Conservation (phyloP, 1,284 basidiomycete genomes). For the Xanthoconium separans region DNA sequence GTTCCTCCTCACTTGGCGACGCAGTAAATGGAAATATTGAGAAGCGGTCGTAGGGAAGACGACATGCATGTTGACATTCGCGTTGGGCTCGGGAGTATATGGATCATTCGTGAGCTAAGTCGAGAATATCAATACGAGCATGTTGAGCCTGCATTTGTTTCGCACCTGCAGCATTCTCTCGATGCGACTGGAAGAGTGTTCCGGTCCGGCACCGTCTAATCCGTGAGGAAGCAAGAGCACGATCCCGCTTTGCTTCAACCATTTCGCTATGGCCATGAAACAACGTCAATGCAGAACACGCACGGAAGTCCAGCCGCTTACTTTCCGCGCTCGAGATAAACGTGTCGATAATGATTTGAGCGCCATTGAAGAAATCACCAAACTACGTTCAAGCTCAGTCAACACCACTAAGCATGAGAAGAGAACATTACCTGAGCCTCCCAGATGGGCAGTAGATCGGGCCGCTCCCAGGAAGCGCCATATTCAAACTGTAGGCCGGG, state of each 20-base stretch:
- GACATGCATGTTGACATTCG: conserved; percentile 78
- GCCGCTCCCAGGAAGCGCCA: conserved; percentile 84
- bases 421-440: conserved; percentile 70
- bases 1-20: conserved; percentile 80
- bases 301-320: conserved; percentile 36
- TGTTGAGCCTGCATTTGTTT: not conserved
- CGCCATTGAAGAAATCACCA: conserved; percentile 92
- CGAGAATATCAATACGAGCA: not conserved
- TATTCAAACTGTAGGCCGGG: conserved; percentile 68
- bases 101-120: conserved; percentile 69
- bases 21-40: conserved; percentile 37
- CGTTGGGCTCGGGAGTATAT: conserved; percentile 39
- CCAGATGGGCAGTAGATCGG: conserved; percentile 81
- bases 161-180: conserved; percentile 82
- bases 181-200: conserved; percentile 84
- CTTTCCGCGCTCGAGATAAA: conserved; percentile 83
- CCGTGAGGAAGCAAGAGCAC: conserved; percentile 83
- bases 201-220: conserved; percentile 69
- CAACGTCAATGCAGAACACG: not conserved
- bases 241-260: conserved; percentile 89
- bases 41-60: conserved; percentile 64
- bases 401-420: not conserved
- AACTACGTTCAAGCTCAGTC: conserved; percentile 44
- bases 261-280: conserved; percentile 68
- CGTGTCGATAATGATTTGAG: conserved; percentile 86